phyloP scores from a whole-genome alignment of 1,284 basidiomycete species.

The Cryptococcus jaspeensis region DNA sequence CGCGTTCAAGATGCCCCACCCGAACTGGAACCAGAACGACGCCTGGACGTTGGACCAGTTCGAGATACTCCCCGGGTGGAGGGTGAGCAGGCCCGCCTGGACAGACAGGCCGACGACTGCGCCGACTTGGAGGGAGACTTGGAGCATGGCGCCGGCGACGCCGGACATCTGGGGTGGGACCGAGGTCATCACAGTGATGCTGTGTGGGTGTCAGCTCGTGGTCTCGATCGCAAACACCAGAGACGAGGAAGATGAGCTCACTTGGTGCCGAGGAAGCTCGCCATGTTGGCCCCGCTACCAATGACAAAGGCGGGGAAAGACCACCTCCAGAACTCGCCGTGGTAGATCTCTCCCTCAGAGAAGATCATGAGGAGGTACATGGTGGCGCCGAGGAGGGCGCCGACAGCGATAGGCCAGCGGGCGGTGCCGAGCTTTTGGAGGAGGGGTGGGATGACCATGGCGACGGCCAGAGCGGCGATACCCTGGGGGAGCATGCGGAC shows the following conservation, averaged over 20 bases:
- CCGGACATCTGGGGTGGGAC: constrained; percentile 40
- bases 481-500: constrained; percentile 29
- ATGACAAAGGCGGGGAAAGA: constrained; percentile 15
- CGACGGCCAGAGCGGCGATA: constrained; percentile 18
- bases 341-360: constrained; percentile 6
- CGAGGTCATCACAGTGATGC: constrained; percentile 41
- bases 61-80: constrained; percentile 33
- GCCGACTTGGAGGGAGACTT: constrained; percentile 45
- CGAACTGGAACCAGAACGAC: constrained; percentile 45
- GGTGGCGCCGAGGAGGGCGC: constrained; percentile 1
- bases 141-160: constrained; percentile 46
- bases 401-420: constrained; percentile 1
- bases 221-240: not conserved
- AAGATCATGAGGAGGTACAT: constrained; percentile 13
- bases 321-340: constrained; percentile 25
- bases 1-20: constrained; percentile 39
- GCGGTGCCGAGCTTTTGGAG: constrained; percentile 10
- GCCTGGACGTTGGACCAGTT: constrained; percentile 41
- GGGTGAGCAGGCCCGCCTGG: constrained; percentile 46
- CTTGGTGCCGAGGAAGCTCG: constrained; percentile 23
- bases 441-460: constrained; percentile 23
- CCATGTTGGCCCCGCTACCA: constrained; percentile 21
- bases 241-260: constrained; percentile 9
- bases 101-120: constrained; percentile 41
- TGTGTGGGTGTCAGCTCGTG: constrained; percentile 3